phyloP scores from a whole-genome alignment of 192 early-diverging fungal species.

The Coemansia aciculifera region DNA sequence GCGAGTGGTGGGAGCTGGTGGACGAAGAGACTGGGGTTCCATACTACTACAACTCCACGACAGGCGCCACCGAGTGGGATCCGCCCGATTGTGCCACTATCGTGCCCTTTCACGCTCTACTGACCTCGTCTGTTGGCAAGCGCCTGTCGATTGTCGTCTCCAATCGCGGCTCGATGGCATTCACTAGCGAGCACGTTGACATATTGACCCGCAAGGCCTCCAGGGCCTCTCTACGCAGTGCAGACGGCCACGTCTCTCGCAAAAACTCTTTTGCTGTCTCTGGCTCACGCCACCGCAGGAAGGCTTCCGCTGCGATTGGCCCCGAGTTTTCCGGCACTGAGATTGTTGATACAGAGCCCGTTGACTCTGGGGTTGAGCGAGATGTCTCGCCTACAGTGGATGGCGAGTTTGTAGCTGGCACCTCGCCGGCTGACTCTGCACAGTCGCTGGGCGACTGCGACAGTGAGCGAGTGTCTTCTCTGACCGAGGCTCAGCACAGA shows the following conservation, averaged over 20 bases:
- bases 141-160: slow-evolving; percentile 66
- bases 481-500: slow-evolving; percentile 10
- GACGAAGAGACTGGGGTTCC: slow-evolving; percentile 83
- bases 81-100: slow-evolving; percentile 70
- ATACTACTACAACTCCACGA: slow-evolving; percentile 91
- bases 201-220: slow-evolving; percentile 41
- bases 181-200: slow-evolving; percentile 42
- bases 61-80: slow-evolving; percentile 87
- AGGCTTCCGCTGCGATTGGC: not conserved
- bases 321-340: not conserved
- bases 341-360: not conserved
- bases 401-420: not conserved
- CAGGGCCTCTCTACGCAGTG: slow-evolving; percentile 34
- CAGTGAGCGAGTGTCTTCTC: not conserved
- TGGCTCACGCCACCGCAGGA: slow-evolving; percentile 9
- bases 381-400: not conserved
- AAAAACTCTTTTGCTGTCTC: slow-evolving; percentile 35
- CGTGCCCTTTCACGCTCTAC: slow-evolving; percentile 70
- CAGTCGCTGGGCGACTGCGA: not conserved
- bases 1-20: slow-evolving; percentile 97
- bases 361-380: not conserved
- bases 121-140: slow-evolving; percentile 77
- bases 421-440: not conserved
- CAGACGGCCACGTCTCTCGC: slow-evolving; percentile 35
- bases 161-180: slow-evolving; percentile 48